A percentile compares a stretch with the other conserved stretches of the same genome.
These are phyloP conservation scores for Starmerella vitae DNA, from an alignment of 805 yeast genomes.

Conservation along the genomic window DNA sequence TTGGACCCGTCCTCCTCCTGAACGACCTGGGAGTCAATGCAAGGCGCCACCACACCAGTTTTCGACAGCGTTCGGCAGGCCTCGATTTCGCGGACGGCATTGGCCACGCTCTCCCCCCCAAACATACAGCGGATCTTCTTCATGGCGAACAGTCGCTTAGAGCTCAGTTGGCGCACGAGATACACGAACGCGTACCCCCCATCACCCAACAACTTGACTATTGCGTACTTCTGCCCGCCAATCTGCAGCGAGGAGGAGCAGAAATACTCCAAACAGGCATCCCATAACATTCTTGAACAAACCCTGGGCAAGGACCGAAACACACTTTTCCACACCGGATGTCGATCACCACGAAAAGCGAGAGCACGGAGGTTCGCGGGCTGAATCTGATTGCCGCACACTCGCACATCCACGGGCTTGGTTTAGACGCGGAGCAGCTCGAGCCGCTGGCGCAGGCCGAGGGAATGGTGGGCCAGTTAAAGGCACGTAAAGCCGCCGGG, in stretches of 20 bases:
- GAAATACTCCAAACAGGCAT: too few relatives aligned
- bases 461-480: constrained; percentile 95
- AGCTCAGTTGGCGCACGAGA: constrained; percentile 42
- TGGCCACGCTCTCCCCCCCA: constrained; percentile 60
- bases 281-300: too few relatives aligned
- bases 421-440: constrained; percentile 73
- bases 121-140: constrained; percentile 81
- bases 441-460: constrained; percentile 70
- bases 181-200: constrained; percentile 85
- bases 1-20: constrained; percentile 70
- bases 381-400: constrained; percentile 89
- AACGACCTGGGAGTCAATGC: constrained; percentile 56
- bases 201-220: constrained; percentile 68
- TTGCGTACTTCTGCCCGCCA: constrained; percentile 48
- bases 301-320: too few relatives aligned
- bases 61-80: constrained; percentile 57
- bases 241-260: constrained; percentile 50
- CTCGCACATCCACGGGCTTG: constrained; percentile 91
- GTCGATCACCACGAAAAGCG: constrained; percentile 31
- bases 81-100: constrained; percentile 66
- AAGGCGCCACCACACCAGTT: constrained; percentile 47
- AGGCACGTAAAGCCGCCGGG: constrained; percentile 94
- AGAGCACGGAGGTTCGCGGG: constrained; percentile 41
- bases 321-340: too few relatives aligned
- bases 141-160: constrained; percentile 47